Conservation (phyloP, 2,329 filamentous ascomycete genomes). For the Beauveria sp. region DNA sequence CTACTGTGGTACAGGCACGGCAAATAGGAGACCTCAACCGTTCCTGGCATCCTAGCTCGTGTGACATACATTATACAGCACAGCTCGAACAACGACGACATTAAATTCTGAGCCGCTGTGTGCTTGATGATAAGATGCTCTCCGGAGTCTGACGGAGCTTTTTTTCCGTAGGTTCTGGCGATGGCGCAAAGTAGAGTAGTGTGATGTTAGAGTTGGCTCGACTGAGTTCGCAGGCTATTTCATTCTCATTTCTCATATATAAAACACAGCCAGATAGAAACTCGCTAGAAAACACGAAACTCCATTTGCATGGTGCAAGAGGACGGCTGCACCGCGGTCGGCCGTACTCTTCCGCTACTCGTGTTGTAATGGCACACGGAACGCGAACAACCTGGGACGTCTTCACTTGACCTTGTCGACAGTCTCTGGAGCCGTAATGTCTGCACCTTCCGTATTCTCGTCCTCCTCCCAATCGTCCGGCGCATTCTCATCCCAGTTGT, state of each 20-base stretch:
- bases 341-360: not conserved
- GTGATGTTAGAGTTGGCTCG: not conserved
- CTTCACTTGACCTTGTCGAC: not conserved
- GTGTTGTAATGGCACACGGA: not conserved
- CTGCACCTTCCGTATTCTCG: constrained; percentile 28
- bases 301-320: not conserved
- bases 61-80: too few relatives aligned
- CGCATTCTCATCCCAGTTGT: constrained; percentile 89
- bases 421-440: constrained; percentile 14
- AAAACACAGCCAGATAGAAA: not conserved
- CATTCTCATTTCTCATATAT: constrained; percentile 4
- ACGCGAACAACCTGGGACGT: not conserved
- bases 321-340: not conserved
- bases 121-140: too few relatives aligned
- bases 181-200: not conserved
- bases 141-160: not conserved
- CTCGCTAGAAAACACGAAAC: not conserved
- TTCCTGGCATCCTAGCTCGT: too few relatives aligned
- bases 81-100: too few relatives aligned
- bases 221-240: not conserved
- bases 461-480: constrained; percentile 52
- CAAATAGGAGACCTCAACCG: too few relatives aligned
- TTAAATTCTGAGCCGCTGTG: too few relatives aligned
- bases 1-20: too few relatives aligned
- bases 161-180: not conserved